Evolutionary conservation across 2,329 filamentous ascomycete species (phyloP), one percentile per base, ranked within the genome.

Genomic region (Colletotrichum graminicola): DNA sequence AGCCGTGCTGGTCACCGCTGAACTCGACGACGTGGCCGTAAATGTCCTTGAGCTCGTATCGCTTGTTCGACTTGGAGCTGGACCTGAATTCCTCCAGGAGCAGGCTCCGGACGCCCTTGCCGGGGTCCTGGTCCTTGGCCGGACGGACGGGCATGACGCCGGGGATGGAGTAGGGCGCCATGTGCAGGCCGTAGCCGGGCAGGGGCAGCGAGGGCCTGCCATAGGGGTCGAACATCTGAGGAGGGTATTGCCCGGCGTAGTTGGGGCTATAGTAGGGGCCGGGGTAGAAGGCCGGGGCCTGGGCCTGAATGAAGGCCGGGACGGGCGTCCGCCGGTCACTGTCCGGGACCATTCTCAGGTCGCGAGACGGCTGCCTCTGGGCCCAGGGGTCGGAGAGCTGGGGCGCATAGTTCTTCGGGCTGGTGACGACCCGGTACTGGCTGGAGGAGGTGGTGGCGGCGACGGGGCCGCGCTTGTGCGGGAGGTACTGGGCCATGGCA

Each of bases 1-100:
- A 99, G 1, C 95, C 96, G 76, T 97, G 92, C 79, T 98, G 96
- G 78, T 99, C 96, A 21, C 96, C 95, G 76, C 94, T 95, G 80
- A 98, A 98, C 78, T 98, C 95, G 0, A 97, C 94, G 47, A 98
- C 89, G 77, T 97, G 90, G 66, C 89, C 89, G 78, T 93, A 95
- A 54, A 98, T 95, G 74, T 97, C 93, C 83, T 93, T 95, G 12
- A 99, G 85, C 76, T 97, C 94, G 77, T 91, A 97, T 23, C 90
- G 89, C 79, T 85, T 87, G 79, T 87, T 94, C 0, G 88, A 89
- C 80, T 94, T 97, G 75, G 87, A 88, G 77, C 91, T 93, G 14
- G 87, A 86, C 52, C 93, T 90, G 81, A 97, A 98, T 39, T 97
- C 93, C 73, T 95, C 92, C 2, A 98, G 85, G 11, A 95, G 82